phyloP scores from a whole-genome alignment of 768 basidiomycete genomes.

The Russula brevipes region DNA sequence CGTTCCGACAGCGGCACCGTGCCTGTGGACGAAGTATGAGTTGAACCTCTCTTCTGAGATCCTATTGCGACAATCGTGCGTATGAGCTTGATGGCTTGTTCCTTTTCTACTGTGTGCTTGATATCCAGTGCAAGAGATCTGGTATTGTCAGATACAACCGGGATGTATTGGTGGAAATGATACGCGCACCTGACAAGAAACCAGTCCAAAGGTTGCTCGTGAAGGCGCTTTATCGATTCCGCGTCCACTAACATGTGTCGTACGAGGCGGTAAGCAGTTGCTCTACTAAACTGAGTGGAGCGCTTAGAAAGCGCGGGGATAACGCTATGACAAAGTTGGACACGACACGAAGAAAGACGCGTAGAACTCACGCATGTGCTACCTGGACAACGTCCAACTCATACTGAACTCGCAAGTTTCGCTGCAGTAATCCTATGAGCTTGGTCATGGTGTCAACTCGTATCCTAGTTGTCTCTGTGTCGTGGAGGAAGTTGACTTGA shows the following conservation, averaged over 20 bases:
- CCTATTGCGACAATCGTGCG: constrained; percentile 77
- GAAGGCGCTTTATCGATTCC: constrained; percentile 61
- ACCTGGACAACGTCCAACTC: constrained; percentile 67
- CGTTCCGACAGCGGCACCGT: constrained; percentile 63
- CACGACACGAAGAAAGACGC: not conserved
- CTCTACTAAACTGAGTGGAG: constrained; percentile 65
- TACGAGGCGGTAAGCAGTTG: constrained; percentile 78
- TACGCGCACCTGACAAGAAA: constrained; percentile 74
- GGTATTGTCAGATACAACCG: constrained; percentile 11
- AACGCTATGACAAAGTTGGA: constrained; percentile 47
- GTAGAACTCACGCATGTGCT: constrained; percentile 61
- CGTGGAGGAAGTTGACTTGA: constrained; percentile 35
- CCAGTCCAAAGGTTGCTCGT: constrained; percentile 72
- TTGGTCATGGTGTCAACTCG: constrained; percentile 60
- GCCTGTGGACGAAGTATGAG: constrained; percentile 38
- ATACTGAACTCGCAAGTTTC: constrained; percentile 69
- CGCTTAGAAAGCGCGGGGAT: constrained; percentile 73
- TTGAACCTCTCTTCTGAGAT: constrained; percentile 48
- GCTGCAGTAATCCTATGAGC: constrained; percentile 60
- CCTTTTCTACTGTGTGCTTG: constrained; percentile 78
- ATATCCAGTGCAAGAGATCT: constrained; percentile 84
- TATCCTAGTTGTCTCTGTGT: constrained; percentile 43
- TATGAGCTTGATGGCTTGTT: constrained; percentile 88
- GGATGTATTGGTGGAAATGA: constrained; percentile 6
- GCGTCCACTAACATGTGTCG: constrained; percentile 72